Base-by-base conservation (phyloP, 2,329 filamentous ascomycete genomes). In the Aspergillus spinulosporus region DNA sequence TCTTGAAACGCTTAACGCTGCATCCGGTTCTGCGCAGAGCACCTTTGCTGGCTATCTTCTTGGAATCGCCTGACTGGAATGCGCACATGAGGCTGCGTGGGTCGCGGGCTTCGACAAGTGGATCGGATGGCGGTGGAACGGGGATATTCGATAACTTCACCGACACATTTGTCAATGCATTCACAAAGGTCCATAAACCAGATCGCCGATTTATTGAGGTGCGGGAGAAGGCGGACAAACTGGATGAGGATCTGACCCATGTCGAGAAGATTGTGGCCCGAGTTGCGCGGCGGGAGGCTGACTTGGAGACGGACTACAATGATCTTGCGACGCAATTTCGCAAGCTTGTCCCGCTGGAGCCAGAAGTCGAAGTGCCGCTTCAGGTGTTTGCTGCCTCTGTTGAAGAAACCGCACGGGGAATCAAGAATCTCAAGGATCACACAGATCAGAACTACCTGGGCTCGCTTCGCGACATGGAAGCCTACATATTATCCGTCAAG, bases 391-490 rank as follows among this genome's bases (percentile, higher is more conserved):
- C 92, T 0, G 86, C 88, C 5, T 91, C 88, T 26, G 86, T 97
- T 32, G 90, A 96, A 66, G 89, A 94, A 66, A 93, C 89, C 0
- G 88, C 89, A 6, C 78, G 86, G 1, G 90, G 90, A 3, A 83
- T 96, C 67, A 89, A 86, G 68, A 80, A 77, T n/a, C 82, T 99
- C 58, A 90, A 91, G 68, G 92, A 97, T 59, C 84, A 92, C 67
- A 97, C 93, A 0, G 94, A 99, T 70, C 92, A 96, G 67, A 92
- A 97, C 74, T 99, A 99, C 71, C 85, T 99, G 1, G 90, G 91
- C 63, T 93, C 88, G 54, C 81, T 99, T 52, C 86, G 92, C 49
- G 94, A 99, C 76, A 96, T 97, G 92, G 90, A 95, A 66, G 88
- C 92, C 28, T 99, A 97, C 75, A 93, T 92, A 62, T 78, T 84